These are phyloP conservation scores for Pythium coloratum DNA, from an alignment of 352 stramenopile genomes.

Conservation along the genomic window DNA sequence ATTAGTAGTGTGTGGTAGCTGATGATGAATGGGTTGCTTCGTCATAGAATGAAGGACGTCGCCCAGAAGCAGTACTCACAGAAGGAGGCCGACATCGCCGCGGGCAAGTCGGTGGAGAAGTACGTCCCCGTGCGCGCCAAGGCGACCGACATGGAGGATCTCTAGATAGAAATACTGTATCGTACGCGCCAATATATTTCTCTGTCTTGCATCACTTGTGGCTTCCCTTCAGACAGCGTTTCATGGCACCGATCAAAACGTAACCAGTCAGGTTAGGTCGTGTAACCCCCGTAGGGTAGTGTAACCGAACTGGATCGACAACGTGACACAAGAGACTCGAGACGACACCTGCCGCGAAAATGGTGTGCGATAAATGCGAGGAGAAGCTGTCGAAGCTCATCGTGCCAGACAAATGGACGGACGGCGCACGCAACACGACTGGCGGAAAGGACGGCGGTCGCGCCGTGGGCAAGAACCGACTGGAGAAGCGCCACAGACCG, in stretches of 20 bases:
- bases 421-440: constrained; percentile 56
- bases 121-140: constrained; percentile 62
- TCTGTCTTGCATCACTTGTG: background rate
- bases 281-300: constrained; percentile 1
- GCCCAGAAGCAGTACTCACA: constrained; percentile 89
- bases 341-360: constrained; percentile 14
- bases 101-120: constrained; percentile 70
- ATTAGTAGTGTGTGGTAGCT: background rate
- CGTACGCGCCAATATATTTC: constrained; percentile 18
- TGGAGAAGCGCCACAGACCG: constrained; percentile 44
- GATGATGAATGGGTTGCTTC: background rate
- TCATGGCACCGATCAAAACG: background rate
- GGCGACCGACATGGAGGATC: constrained; percentile 54
- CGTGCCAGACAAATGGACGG: constrained; percentile 77
- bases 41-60: constrained; percentile 80
- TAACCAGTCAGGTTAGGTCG: constrained; percentile 3
- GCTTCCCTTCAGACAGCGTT: background rate
- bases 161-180: constrained; percentile 38
- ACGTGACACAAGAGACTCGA: background rate
- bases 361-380: constrained; percentile 79
- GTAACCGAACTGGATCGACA: background rate
- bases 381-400: constrained; percentile 76
- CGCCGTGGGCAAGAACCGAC: constrained; percentile 40
- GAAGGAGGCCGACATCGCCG: constrained; percentile 73
- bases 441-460: constrained; percentile 56